Percentiles rank a stretch among this genome's conserved stretches.
phyloP scores from a whole-genome alignment of 164 flowering plant genomes.

The grape (Vitis vinifera) region ASM3070453v1 NC_081815.1:367501-368000 shows the following conservation, averaged over 20 bases:
- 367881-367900: constrained; percentile 90
- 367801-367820: neutral
- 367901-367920: constrained; percentile 93
- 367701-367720: neutral
- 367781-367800: neutral
- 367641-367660: too few species aligned
- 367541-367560: neutral
- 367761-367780: neutral
- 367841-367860: constrained; percentile 92
- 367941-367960: constrained; percentile 78
- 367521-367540: neutral
- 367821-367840: constrained; percentile 30
- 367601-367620: too few species aligned
- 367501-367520: too few species aligned
- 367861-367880: constrained; percentile 90
- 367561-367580: too few species aligned
- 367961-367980: constrained; percentile 83
- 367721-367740: neutral
- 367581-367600: too few species aligned
- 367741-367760: neutral
- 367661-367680: too few species aligned
- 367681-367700: too few species aligned
- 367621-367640: too few species aligned
- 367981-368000: constrained; percentile 80
- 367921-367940: constrained; percentile 94